phyloP scores from a whole-genome alignment of 768 basidiomycete species.

The Megacollybia marginata region DNA sequence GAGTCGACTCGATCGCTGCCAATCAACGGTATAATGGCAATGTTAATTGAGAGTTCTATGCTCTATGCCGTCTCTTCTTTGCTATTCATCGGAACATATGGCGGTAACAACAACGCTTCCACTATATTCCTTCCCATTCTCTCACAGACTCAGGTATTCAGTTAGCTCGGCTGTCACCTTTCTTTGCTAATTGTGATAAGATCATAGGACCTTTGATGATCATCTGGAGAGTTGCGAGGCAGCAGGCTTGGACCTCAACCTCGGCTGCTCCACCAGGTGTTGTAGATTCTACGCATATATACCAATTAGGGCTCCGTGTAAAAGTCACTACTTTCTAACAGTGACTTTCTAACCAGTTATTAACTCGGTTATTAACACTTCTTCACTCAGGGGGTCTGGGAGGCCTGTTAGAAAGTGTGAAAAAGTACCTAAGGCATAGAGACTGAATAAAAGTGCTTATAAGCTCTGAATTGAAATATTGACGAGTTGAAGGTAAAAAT shows the following conservation, averaged over 20 bases:
- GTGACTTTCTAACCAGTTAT: no score
- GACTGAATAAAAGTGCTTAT: no score
- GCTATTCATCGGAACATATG: slow-evolving; percentile 20
- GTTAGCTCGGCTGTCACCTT: background rate
- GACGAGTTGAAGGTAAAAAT: no score
- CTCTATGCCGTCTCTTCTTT: slow-evolving; percentile 19
- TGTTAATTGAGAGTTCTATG: slow-evolving; percentile 27
- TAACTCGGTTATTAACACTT: no score
- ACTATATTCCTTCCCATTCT: slow-evolving; percentile 13
- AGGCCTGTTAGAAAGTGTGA: no score
- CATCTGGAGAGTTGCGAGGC: slow-evolving; percentile 4
- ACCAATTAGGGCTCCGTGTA: no score
- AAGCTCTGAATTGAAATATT: no score
- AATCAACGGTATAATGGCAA: slow-evolving; percentile 18
- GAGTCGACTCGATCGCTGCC: background rate
- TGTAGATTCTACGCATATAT: no score
- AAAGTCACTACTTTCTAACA: no score
- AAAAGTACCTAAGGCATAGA: no score
- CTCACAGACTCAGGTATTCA: slow-evolving; percentile 16
- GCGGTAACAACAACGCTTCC: slow-evolving; percentile 7
- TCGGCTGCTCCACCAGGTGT: no score
- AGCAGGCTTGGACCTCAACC: background rate
- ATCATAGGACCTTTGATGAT: slow-evolving; percentile 5
- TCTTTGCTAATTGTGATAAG: background rate
- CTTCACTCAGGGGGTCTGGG: no score